A percentile compares a stretch with the other conserved stretches of the same genome.
phyloP scores from a whole-genome alignment of 352 stramenopile genomes.

The Phytophthora crassamura region DNA sequence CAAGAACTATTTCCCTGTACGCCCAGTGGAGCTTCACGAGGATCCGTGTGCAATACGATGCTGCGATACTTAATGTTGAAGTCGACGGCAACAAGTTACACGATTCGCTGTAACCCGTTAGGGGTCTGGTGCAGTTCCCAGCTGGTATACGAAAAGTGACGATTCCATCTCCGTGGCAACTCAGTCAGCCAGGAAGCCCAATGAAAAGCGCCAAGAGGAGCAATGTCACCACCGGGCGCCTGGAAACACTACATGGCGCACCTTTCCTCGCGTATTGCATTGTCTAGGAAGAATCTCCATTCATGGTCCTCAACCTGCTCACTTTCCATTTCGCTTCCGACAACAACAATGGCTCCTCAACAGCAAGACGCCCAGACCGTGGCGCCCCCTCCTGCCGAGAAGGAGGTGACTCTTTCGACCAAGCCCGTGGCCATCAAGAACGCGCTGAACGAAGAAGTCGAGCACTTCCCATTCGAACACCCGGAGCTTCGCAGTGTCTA shows the following conservation, averaged over 20 bases:
- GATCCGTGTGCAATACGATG: no score
- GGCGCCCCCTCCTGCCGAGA: background rate
- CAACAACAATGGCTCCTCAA: slow-evolving; percentile 39
- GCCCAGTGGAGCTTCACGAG: no score
- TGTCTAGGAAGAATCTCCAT: background rate
- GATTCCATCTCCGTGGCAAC: slow-evolving; percentile 6
- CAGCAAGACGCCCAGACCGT: slow-evolving; percentile 20
- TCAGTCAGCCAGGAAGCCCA: slow-evolving; percentile 11
- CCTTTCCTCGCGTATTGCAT: slow-evolving; percentile 1
- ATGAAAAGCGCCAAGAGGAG: slow-evolving; percentile 19
- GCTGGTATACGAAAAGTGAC: background rate
- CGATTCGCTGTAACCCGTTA: no score
- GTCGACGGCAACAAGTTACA: no score
- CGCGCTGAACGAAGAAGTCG: slow-evolving; percentile 27
- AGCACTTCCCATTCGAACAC: slow-evolving; percentile 26
- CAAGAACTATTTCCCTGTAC: no score
- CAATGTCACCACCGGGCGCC: slow-evolving; percentile 18
- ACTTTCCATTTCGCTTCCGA: slow-evolving; percentile 26
- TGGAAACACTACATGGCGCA: slow-evolving; percentile 26
- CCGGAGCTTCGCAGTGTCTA: slow-evolving; percentile 22
- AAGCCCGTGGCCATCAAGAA: slow-evolving; percentile 34
- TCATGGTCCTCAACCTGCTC: background rate
- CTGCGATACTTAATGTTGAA: no score
- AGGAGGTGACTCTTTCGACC: slow-evolving; percentile 1
- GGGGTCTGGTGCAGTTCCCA: background rate